These are phyloP conservation scores for Suillus plorans DNA, from an alignment of 768 basidiomycete species.

Conservation along the genomic window DNA sequence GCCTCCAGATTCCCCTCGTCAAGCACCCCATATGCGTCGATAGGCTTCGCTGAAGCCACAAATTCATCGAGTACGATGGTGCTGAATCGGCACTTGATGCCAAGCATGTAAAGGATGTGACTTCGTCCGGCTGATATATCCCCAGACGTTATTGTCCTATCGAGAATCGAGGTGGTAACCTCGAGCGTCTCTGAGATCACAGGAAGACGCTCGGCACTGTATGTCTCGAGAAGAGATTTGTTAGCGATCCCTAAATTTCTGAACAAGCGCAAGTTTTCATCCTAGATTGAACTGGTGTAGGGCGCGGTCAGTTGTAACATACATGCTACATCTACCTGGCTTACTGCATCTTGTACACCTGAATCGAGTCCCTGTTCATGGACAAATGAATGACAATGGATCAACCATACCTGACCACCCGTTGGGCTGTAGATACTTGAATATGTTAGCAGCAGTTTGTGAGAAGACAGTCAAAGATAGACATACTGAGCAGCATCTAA, in stretches of 20 bases:
- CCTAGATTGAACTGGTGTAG: constrained; percentile 35
- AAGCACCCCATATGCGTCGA: too few relatives aligned
- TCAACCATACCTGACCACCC: constrained; percentile 11
- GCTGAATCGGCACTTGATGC: too few relatives aligned
- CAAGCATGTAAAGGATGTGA: too few relatives aligned
- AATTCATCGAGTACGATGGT: too few relatives aligned
- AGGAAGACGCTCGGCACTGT: constrained; percentile 40
- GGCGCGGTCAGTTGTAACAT: not conserved
- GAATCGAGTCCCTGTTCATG: constrained; percentile 19
- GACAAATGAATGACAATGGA: not conserved
- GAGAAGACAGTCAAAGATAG: not conserved
- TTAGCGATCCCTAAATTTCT: constrained; percentile 32
- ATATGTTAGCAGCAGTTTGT: too few relatives aligned
- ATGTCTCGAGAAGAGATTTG: constrained; percentile 34
- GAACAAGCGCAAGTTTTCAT: constrained; percentile 42
- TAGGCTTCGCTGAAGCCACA: too few relatives aligned
- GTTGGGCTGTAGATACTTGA: constrained; percentile 23
- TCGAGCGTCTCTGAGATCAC: constrained; percentile 24
- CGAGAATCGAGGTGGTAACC: too few relatives aligned
- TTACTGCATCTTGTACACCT: constrained; percentile 23
- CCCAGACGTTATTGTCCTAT: too few relatives aligned
- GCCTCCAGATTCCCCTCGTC: too few relatives aligned
- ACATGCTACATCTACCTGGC: constrained; percentile 14
- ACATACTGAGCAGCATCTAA: not conserved
- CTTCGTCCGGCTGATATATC: too few relatives aligned